Percentiles rank a stretch among this genome's conserved stretches.
Conservation (phyloP, 2,329 filamentous ascomycete genomes). For the Sarocladium strictum region DNA sequence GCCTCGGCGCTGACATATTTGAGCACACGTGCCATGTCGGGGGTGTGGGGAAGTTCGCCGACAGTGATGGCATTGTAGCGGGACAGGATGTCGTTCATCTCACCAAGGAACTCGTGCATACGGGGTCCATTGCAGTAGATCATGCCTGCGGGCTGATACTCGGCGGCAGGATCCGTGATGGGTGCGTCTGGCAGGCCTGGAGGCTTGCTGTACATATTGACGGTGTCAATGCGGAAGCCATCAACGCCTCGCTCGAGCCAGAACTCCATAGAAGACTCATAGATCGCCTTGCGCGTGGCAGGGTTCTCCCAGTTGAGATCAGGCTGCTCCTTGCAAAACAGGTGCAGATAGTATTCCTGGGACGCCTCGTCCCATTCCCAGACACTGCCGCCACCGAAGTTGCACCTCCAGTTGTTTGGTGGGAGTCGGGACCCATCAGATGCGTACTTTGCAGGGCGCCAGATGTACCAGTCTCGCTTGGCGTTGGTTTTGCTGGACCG, state of each 20-base stretch:
- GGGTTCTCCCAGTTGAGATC: conserved; percentile 82
- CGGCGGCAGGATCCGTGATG: conserved; percentile 37
- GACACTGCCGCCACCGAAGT: conserved; percentile 52
- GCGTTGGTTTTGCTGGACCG: conserved; percentile 53
- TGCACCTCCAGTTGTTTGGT: conserved; percentile 69
- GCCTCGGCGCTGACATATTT: conserved; percentile 52
- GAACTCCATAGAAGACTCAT: conserved; percentile 66
- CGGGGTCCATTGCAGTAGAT: conserved; percentile 62
- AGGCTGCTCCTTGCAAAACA: conserved; percentile 71
- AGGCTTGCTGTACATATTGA: conserved; percentile 66
- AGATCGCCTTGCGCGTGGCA: conserved; percentile 61
- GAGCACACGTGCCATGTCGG: conserved; percentile 50
- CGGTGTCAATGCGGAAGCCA: conserved; percentile 69
- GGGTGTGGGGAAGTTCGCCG: conserved; percentile 61
- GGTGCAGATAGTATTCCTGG: conserved; percentile 68
- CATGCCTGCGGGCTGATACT: conserved; percentile 46
- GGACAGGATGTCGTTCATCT: conserved; percentile 57
- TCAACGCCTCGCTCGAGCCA: conserved; percentile 72
- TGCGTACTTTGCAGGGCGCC: conserved; percentile 45
- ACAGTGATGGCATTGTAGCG: conserved; percentile 64
- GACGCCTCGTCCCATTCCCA: conserved; percentile 71
- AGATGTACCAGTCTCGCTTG: conserved; percentile 66
- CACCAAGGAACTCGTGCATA: conserved; percentile 61
- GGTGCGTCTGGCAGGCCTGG: conserved; percentile 53
- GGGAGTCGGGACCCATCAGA: conserved; percentile 56